Evolutionary conservation across 345 rosid genomes (phyloP).

Genomic region (Citrus trifoliata): DNA sequence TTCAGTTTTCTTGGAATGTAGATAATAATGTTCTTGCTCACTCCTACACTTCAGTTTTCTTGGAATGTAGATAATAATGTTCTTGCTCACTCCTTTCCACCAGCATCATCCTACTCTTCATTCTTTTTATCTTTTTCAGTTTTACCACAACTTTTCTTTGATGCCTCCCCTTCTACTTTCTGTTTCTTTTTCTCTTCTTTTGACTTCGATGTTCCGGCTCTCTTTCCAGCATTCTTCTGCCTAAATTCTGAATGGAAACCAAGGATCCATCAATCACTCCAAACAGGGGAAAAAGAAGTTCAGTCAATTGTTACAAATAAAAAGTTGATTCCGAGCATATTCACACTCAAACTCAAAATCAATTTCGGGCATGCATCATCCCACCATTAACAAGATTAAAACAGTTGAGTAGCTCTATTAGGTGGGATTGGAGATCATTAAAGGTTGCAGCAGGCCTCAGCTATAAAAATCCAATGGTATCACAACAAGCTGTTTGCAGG

Average conservation of each 20-base stretch:
- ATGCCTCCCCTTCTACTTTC: slow-evolving; percentile 39
- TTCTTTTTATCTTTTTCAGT: slow-evolving; percentile 19
- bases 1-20: not conserved
- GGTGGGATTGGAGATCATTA: not conserved
- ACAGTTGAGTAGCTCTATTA: not conserved
- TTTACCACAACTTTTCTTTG: slow-evolving; percentile 30
- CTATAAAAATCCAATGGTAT: not conserved
- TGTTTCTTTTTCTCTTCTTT: slow-evolving; percentile 51
- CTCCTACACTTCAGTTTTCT: not conserved
- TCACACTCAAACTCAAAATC: not conserved
- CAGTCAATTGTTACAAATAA: not conserved
- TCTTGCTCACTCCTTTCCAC: slow-evolving; percentile 3
- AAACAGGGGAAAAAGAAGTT: too few species aligned
- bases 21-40: slow-evolving; percentile 5
- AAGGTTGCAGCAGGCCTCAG: not conserved
- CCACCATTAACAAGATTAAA: not conserved
- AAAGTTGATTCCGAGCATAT: not conserved
- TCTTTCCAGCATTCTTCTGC: slow-evolving; percentile 63
- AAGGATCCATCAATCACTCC: not conserved
- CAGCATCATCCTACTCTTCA: slow-evolving; percentile 1
- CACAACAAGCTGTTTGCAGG: not conserved
- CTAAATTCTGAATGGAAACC: slow-evolving; percentile 47
- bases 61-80: not conserved
- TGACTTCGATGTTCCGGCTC: slow-evolving; percentile 40
- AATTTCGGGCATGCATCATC: not conserved